These are phyloP conservation scores for Diplodia corticola DNA, from an alignment of 2,329 filamentous ascomycete genomes.

Conservation along the genomic window DNA sequence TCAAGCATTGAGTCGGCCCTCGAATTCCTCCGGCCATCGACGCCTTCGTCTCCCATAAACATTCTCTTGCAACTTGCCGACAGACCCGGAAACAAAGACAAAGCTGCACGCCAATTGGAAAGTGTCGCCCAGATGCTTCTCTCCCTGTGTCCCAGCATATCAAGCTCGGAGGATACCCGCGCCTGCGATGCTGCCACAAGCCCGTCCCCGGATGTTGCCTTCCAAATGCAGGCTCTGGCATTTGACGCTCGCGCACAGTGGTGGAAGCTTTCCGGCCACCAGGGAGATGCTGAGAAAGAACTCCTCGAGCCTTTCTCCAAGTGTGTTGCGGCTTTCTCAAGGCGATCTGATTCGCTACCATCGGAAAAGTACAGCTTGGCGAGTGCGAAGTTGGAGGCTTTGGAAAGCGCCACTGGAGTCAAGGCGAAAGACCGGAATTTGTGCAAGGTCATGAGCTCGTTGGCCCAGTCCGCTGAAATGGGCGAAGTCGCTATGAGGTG, in stretches of 20 bases:
- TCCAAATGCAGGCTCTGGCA: slow-evolving; percentile 65
- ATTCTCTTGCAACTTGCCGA: slow-evolving; percentile 55
- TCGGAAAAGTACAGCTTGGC: slow-evolving; percentile 44
- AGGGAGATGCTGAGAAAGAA: slow-evolving; percentile 63
- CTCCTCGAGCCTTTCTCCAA: slow-evolving; percentile 64
- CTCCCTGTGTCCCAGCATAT: slow-evolving; percentile 66
- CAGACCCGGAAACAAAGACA: slow-evolving; percentile 52
- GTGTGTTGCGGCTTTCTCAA: slow-evolving; percentile 62
- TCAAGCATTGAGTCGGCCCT: slow-evolving; percentile 59
- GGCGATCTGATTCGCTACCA: slow-evolving; percentile 48
- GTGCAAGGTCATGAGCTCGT: slow-evolving; percentile 31
- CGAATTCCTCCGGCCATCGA: slow-evolving; percentile 55
- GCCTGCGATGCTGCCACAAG: slow-evolving; percentile 57
- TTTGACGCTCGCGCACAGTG: slow-evolving; percentile 63
- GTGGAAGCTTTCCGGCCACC: slow-evolving; percentile 64
- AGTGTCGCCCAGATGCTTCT: slow-evolving; percentile 65
- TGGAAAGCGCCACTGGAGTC: not conserved
- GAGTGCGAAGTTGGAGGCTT: not conserved
- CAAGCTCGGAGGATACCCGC: slow-evolving; percentile 60
- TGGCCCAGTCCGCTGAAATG: slow-evolving; percentile 38
- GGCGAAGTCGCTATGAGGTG: slow-evolving; percentile 38
- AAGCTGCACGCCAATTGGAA: slow-evolving; percentile 66
- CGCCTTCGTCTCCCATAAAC: slow-evolving; percentile 58
- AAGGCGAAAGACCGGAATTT: slow-evolving; percentile 21
- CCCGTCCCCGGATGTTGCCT: slow-evolving; percentile 57